These are phyloP conservation scores for Cladophialophora carrionii DNA, from an alignment of 2,329 filamentous ascomycete species.

Conservation along the genomic window DNA sequence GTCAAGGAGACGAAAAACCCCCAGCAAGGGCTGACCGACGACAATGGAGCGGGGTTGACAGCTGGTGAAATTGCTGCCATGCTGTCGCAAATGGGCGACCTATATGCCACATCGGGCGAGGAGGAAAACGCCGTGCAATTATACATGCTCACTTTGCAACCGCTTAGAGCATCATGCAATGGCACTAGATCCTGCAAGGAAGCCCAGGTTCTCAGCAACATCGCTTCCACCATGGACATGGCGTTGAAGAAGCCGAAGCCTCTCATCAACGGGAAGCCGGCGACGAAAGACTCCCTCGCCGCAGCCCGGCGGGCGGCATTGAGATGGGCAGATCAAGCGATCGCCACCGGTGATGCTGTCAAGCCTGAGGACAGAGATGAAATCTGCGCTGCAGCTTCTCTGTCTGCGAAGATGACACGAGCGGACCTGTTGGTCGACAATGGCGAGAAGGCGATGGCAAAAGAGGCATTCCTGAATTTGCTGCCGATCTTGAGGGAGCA, in stretches of 20 bases:
- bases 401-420: constrained; percentile 36
- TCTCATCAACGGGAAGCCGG: constrained; percentile 37
- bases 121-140: constrained; percentile 37
- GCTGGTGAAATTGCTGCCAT: constrained; percentile 45
- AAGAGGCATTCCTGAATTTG: constrained; percentile 32
- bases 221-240: constrained; percentile 36
- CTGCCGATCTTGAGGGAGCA: constrained; percentile 35
- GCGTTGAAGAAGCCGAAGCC: constrained; percentile 37
- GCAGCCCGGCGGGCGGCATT: constrained; percentile 33
- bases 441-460: constrained; percentile 34
- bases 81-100: constrained; percentile 38
- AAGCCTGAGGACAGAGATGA: constrained; percentile 34
- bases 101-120: constrained; percentile 37
- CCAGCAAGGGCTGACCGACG: constrained; percentile 51
- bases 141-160: constrained; percentile 38
- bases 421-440: constrained; percentile 35
- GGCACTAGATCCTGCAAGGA: constrained; percentile 37
- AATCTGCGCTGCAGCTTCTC: constrained; percentile 34
- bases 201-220: constrained; percentile 37
- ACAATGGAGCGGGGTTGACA: constrained; percentile 46
- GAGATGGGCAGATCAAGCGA: constrained; percentile 37
- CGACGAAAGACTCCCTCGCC: constrained; percentile 31
- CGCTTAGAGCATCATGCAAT: constrained; percentile 36
- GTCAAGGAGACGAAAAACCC: constrained; percentile 74
- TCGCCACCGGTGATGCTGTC: constrained; percentile 34